Evolutionary conservation across 805 yeast genomes (phyloP), one percentile per base, ranked within the genome.

Genomic region (Saccharomycopsis schoenii): DNA sequence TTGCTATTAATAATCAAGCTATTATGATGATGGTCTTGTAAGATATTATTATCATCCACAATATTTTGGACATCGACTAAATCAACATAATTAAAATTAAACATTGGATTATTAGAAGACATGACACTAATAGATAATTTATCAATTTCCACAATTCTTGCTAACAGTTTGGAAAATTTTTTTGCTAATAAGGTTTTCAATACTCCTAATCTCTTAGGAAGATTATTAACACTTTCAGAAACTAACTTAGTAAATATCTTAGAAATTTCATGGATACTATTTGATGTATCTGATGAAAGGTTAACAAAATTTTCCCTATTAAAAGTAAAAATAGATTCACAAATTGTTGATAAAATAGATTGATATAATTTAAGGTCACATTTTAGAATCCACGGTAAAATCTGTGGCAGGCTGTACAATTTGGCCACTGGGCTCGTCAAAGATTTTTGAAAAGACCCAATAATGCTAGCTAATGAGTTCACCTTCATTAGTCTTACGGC

Each of bases 341-440:
- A 89, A 4, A 86, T 78, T 80, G 85, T 78, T 65, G 80, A 81
- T 24, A 85, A 75, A 66, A 82, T 72, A 40, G 77, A 76, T 61
- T 70, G 70, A 71, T 85, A 88, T 72, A 85, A 79, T n/a, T 80
- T 74, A 62, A 78, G 67, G 70, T 90, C 96, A 68, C 90, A 86
- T 56, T 79, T 73, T 39, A 77, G 67, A n/a, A 87, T 77, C 96
- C 96, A 89, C 15, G 78, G 78, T 4, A 76, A 67, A 14, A 83
- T 67, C 6, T 73, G 71, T 14, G 80, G 80, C 11, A 80, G 74
- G 6, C 76, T 76, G 68, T 84, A 80, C 24, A 89, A 72, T 66
- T 80, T 80, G 68, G 79, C 80, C 50, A 84, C 86, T 2, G 88
- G 87, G 0, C 83, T 76, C 0, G 91, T 83, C 59, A 89, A 76